These are phyloP conservation scores for Rhodamnia argentea DNA, from an alignment of 345 rosid genomes.

Conservation along the genomic window DNA sequence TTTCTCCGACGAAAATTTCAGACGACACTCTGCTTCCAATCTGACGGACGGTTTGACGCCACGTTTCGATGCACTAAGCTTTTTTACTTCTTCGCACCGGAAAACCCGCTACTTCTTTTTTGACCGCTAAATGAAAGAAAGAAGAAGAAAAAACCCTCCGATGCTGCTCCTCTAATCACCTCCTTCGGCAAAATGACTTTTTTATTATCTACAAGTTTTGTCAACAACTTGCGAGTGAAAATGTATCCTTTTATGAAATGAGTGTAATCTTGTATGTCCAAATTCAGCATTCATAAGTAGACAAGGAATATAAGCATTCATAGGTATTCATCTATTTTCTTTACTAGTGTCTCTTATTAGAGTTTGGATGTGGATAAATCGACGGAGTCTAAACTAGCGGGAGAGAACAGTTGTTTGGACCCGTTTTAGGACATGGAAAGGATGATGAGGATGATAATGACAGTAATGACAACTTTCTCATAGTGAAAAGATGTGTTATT, in stretches of 20 bases:
- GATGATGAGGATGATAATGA: no score
- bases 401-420: no score
- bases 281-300: not conserved
- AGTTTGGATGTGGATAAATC: not conserved
- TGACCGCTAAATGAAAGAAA: not conserved
- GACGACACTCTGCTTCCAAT: not conserved
- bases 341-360: not conserved
- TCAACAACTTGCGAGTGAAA: not conserved
- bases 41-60: not conserved
- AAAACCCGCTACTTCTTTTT: conserved; percentile 1
- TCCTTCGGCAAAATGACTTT: not conserved
- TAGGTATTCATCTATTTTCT: not conserved
- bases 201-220: no score
- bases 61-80: conserved; percentile 3
- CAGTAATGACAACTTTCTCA: not conserved
- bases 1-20: not conserved
- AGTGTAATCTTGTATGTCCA: not conserved
- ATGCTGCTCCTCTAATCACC: not conserved
- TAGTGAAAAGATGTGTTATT: not conserved
- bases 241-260: not conserved
- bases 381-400: no score
- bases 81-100: not conserved
- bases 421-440: no score
- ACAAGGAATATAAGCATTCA: not conserved
- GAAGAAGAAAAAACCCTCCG: not conserved